Base-by-base conservation (phyloP, 208 protist species). In the Acanthamoeba healyi region DNA sequence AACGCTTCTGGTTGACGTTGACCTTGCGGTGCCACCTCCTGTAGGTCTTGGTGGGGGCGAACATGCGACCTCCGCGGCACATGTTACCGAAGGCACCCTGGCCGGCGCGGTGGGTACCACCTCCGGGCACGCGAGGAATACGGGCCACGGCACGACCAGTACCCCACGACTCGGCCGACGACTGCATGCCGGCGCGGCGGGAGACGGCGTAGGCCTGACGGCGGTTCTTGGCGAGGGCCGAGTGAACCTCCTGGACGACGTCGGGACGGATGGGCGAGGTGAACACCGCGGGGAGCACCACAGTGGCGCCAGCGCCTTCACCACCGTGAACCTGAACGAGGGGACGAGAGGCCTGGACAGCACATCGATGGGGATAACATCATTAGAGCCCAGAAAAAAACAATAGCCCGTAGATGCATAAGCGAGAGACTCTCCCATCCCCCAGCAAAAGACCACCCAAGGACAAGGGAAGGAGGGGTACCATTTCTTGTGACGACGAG, bases 81-180 rank as follows among this genome's bases (percentile, higher is more conserved):
- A 99, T 99, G 98, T 99, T 99, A 94, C 99, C 99, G 97, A 99
- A 99, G 86, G 99, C 99, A 98, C 98, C 99, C 97, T 99, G 98
- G 92, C 99, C 99, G 82, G 98, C 98, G 92, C 98, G 98, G 98
- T 98, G 98, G 86, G 99, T 99, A 97, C 99, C 99, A 94, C 98
- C 98, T 91, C 99, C 99, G 93, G 95, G 93, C 94, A 99, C 99
- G 98, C 99, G 99, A 61, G 99, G 99, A 97, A 99, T 99, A 99
- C 99, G 99, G 61, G 99, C 98, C 44, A 99, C 99, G 90, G 99
- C 99, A 94, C 99, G 98, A 96, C 99, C 99, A 94, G 99, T 99
- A 97, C 99, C 99, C 99, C 99, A 99, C 56, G 99, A 99, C 90
- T 99, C 97, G 72, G 99, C 99, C 88, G 99, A 99, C 95, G 97